Evolutionary conservation across 495 filamentous ascomycete genomes (phyloP), one percentile per base, ranked within the genome.

Genomic region (Tuber magnatum): DNA sequence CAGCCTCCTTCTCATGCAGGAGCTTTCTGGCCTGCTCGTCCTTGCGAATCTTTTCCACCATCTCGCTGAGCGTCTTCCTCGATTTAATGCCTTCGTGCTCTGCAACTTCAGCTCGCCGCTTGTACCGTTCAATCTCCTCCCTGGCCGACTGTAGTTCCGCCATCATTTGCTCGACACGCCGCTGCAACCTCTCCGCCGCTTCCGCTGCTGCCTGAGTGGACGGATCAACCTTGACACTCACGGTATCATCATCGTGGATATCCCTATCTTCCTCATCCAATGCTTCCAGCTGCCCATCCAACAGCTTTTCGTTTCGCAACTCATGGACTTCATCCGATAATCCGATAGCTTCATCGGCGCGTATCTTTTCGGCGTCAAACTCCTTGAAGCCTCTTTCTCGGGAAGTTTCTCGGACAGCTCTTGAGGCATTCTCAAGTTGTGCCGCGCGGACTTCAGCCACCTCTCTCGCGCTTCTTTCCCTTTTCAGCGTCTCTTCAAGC

Each of bases 121-220:
- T 90, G 84, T 93, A 97, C 0, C 84, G 84, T 70, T 94, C 90
- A 80, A 97, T 90, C 83, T 94, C 89, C 74, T 89, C 86, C 82
- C 90, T 92, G 85, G 97, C 88, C 71, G 92, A 90, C 74, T 90
- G 89, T 89, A 98, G 94, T 81, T 97, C 92, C 41, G 86, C 84
- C 78, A 93, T 87, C 90, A 97, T 92, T 10, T 86, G 84, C 70
- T 97, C 94, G 32, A 97, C 85, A 73, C 90, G 88, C 69, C 87
- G 86, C 79, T 97, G 93, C 43, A 96, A 85, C 2, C 85, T 85
- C 24, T 85, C 85, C 20, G 85, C 85, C 7, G 86, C 84, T 70
- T 87, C 86, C 32, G 86, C 79, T 68, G 85, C 84, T 28, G 86
- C 82, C 73, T 82, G 80, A 43, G 82, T 77, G 65, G 77, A 79